These are phyloP conservation scores for Nitzschia palea DNA, from an alignment of 108 stramenopile species.

Conservation along the genomic window DNA sequence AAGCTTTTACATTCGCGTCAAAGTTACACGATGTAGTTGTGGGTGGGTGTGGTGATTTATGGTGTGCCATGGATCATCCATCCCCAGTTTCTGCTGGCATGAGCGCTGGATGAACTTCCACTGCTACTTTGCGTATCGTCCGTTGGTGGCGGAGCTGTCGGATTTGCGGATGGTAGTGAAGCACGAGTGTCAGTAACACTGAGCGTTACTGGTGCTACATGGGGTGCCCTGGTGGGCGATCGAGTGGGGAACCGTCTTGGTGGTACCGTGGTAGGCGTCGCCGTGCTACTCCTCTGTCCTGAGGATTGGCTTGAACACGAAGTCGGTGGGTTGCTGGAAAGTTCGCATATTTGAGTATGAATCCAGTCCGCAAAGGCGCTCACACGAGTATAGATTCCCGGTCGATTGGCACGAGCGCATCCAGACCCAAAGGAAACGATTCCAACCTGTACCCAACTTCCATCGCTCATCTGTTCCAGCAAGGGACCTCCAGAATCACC, in stretches of 20 bases:
- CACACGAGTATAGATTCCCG: constrained; percentile 43
- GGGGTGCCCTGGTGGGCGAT: too few species aligned
- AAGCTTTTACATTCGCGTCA: too few species aligned
- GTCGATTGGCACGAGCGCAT: constrained; percentile 37
- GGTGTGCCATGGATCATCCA: too few species aligned
- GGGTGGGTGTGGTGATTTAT: too few species aligned
- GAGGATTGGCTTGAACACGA: constrained; percentile 14
- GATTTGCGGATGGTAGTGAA: too few species aligned
- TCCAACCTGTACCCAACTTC: constrained; percentile 29
- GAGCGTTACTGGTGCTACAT: too few species aligned
- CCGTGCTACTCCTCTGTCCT: neutral
- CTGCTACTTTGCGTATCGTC: too few species aligned
- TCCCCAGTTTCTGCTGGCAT: too few species aligned
- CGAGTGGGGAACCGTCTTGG: neutral
- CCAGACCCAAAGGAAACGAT: constrained; percentile 49
- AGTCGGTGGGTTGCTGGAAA: constrained; percentile 25
- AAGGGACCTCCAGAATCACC: constrained; percentile 52
- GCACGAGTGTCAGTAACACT: too few species aligned
- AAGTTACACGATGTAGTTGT: too few species aligned
- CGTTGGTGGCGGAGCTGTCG: too few species aligned
- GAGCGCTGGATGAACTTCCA: too few species aligned
- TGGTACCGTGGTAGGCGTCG: neutral
- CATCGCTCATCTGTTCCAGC: neutral
- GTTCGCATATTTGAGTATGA: constrained; percentile 32
- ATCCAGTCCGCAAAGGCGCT: constrained; percentile 40